phyloP scores from a whole-genome alignment of 352 stramenopile genomes.

The Phytopythium sindhum region DNA sequence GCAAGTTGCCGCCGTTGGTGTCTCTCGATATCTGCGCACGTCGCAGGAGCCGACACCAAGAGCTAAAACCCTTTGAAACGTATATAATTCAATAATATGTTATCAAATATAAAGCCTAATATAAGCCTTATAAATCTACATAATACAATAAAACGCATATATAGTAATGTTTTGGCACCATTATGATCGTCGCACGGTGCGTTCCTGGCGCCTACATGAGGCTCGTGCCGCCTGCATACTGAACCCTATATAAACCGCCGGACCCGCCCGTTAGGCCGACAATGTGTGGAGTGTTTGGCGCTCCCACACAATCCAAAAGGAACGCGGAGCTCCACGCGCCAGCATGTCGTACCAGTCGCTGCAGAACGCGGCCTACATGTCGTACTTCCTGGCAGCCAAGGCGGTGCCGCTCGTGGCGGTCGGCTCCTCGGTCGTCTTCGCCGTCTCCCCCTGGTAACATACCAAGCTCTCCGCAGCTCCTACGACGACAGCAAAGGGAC shows the following conservation, averaged over 20 bases:
- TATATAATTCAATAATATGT: neutral
- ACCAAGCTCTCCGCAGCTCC: neutral
- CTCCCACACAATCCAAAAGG: neutral
- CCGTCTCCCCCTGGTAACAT: constrained; percentile 64
- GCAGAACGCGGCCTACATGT: constrained; percentile 65
- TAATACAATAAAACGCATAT: too few species aligned
- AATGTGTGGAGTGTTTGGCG: neutral
- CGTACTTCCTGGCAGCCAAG: constrained; percentile 60
- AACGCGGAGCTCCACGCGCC: too few species aligned
- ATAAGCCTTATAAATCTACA: neutral
- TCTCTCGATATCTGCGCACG: neutral
- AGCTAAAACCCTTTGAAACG: neutral
- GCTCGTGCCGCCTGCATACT: neutral
- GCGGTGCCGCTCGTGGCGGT: constrained; percentile 59
- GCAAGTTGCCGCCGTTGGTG: neutral
- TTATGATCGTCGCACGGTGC: too few species aligned
- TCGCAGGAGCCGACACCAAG: neutral
- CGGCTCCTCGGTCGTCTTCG: constrained; percentile 61
- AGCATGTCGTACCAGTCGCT: constrained; percentile 61
- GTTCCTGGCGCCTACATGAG: neutral
- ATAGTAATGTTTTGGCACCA: too few species aligned
- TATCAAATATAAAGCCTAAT: neutral
- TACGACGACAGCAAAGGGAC: too few species aligned
- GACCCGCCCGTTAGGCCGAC: neutral
- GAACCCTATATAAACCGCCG: neutral